Evolutionary conservation across 1,284 basidiomycete species (phyloP).

Genomic region (Ceratobasidium sp.): DNA sequence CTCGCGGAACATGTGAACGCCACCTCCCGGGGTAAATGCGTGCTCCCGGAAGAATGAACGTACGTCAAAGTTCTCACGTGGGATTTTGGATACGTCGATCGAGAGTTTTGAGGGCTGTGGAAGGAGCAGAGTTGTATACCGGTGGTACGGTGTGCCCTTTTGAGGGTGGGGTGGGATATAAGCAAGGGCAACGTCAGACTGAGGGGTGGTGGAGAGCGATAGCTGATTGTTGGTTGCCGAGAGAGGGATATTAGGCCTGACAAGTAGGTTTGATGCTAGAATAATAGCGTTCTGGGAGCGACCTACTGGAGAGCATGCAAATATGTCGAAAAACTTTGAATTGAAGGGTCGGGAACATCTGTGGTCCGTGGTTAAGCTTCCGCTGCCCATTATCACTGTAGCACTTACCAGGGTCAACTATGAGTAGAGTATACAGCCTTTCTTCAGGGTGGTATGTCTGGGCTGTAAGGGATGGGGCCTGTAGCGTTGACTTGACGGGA

Average conservation of each 20-base stretch:
- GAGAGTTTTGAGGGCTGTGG: constrained; percentile 61
- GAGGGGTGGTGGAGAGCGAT: constrained; percentile 48
- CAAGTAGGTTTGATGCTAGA: not conserved
- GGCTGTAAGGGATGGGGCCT: constrained; percentile 67
- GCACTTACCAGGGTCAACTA: constrained; percentile 79
- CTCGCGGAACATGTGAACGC: constrained; percentile 83
- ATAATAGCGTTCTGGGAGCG: constrained; percentile 27
- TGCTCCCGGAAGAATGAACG: constrained; percentile 65
- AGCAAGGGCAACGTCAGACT: constrained; percentile 59
- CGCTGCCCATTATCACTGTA: not conserved
- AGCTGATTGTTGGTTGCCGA: constrained; percentile 59
- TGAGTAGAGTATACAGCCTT: constrained; percentile 84
- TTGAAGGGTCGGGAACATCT: constrained; percentile 79
- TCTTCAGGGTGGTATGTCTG: constrained; percentile 82
- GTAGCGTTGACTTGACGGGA: constrained; percentile 59
- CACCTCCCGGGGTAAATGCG: constrained; percentile 64
- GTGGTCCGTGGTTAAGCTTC: not conserved
- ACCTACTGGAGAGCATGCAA: constrained; percentile 86
- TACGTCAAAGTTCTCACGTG: constrained; percentile 68
- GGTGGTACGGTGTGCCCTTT: constrained; percentile 82
- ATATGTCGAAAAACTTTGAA: constrained; percentile 70
- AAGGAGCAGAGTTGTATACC: constrained; percentile 78
- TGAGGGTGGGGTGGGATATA: constrained; percentile 91
- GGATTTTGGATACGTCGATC: constrained; percentile 46
- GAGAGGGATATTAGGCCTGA: constrained; percentile 81